These are phyloP conservation scores for Mortierella polycephala DNA, from an alignment of 371 early-diverging fungal species.

Conservation along the genomic window DNA sequence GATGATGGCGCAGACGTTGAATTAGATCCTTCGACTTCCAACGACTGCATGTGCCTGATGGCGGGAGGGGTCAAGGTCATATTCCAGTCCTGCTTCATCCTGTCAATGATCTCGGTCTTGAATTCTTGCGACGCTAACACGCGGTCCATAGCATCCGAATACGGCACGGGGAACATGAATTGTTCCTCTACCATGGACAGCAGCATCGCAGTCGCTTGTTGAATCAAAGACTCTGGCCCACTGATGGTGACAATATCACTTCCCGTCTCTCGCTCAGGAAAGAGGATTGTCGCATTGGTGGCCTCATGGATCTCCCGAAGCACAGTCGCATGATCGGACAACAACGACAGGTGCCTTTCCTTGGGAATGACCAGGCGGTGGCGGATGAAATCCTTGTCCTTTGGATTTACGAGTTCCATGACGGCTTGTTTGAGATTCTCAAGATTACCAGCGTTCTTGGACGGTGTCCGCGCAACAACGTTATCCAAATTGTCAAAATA, in stretches of 20 bases:
- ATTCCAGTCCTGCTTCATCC: constrained; percentile 36
- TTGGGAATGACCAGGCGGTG: constrained; percentile 58
- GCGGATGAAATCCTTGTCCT: constrained; percentile 62
- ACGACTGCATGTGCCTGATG: background rate
- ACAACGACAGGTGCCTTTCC: constrained; percentile 58
- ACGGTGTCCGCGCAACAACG: constrained; percentile 89
- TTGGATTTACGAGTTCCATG: constrained; percentile 76
- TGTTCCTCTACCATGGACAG: constrained; percentile 43
- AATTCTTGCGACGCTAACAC: constrained; percentile 34
- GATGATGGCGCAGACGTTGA: background rate
- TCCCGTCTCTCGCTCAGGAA: constrained; percentile 61
- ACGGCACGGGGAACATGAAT: constrained; percentile 22
- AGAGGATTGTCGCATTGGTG: constrained; percentile 63
- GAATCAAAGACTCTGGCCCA: constrained; percentile 45
- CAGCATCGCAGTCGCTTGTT: constrained; percentile 39
- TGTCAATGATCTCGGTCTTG: constrained; percentile 28
- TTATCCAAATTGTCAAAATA: constrained; percentile 86
- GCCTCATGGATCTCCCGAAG: constrained; percentile 61
- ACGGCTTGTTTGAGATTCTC: constrained; percentile 76
- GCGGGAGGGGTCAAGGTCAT: constrained; percentile 32
- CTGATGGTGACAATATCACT: constrained; percentile 39
- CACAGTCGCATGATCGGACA: constrained; percentile 56
- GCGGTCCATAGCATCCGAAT: constrained; percentile 14
- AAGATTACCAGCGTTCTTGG: constrained; percentile 81
- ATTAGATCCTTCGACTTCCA: too few relatives aligned